Evolutionary conservation across 345 rosid genomes (phyloP).

Genomic region (Capsella bursapastoris): DNA sequence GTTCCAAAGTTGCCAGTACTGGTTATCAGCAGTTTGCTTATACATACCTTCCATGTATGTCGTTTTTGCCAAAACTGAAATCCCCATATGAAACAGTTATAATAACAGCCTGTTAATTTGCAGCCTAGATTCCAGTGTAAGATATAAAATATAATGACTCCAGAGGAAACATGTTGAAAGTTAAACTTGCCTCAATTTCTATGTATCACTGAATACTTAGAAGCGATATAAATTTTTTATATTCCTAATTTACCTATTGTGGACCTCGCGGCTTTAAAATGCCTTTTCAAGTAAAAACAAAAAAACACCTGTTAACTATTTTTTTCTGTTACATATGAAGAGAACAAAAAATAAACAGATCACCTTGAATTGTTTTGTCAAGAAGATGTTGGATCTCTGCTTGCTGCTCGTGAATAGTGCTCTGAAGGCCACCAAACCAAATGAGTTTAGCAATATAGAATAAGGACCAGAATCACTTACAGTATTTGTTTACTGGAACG

Average conservation of each 20-base stretch:
- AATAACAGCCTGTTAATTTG: constrained; percentile 15
- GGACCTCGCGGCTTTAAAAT: not conserved
- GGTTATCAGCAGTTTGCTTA: constrained; percentile 84
- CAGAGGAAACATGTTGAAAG: constrained; percentile 5
- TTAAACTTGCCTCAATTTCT: constrained; percentile 30
- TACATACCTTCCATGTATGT: constrained; percentile 73
- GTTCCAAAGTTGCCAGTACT: constrained; percentile 90
- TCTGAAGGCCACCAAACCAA: constrained; percentile 54
- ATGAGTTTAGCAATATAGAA: constrained; percentile 38
- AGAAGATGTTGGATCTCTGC: constrained; percentile 75
- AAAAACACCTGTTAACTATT: not conserved
- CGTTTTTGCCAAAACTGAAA: constrained; percentile 84
- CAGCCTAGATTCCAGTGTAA: constrained; percentile 33
- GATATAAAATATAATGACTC: constrained; percentile 12
- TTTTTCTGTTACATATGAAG: constrained; percentile 2
- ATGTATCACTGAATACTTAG: constrained; percentile 20
- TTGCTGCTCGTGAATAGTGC: constrained; percentile 56
- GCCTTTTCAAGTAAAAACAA: not conserved
- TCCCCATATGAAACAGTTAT: constrained; percentile 29
- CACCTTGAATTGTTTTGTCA: constrained; percentile 89
- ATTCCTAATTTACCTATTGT: constrained; percentile 17
- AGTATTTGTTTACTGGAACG: constrained; percentile 13
- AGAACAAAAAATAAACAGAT: constrained; percentile 23
- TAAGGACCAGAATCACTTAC: constrained; percentile 14
- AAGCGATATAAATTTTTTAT: constrained; percentile 1